Percentiles rank a stretch among this genome's conserved stretches.
phyloP scores from a whole-genome alignment of 2,329 filamentous ascomycete species.

The Cytospora piceicola region DNA sequence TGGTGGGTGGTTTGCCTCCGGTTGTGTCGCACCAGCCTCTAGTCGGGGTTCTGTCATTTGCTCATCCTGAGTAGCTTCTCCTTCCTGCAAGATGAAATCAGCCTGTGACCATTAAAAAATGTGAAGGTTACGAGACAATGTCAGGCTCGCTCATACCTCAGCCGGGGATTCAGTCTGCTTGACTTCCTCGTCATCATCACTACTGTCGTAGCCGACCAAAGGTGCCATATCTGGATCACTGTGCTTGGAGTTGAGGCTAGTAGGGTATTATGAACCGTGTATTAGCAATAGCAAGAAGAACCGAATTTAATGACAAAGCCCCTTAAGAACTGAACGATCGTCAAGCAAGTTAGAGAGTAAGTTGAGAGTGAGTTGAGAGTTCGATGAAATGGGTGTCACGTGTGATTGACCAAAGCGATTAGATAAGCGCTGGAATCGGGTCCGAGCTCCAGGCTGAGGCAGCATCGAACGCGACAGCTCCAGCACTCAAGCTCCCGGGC shows the following conservation, averaged over 20 bases:
- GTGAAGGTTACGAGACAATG: background rate
- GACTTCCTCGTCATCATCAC: slow-evolving; percentile 51
- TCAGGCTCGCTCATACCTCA: slow-evolving; percentile 16
- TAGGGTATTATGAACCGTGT: background rate
- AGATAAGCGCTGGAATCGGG: too few relatives aligned
- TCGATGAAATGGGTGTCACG: too few relatives aligned
- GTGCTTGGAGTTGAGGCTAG: background rate
- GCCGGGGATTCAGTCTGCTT: slow-evolving; percentile 2
- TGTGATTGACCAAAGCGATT: too few relatives aligned
- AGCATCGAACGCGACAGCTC: slow-evolving; percentile 22
- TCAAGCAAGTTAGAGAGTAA: too few relatives aligned
- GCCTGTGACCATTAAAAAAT: background rate
- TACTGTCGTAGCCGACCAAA: slow-evolving; percentile 56
- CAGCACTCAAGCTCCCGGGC: slow-evolving; percentile 1
- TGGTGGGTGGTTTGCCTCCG: background rate
- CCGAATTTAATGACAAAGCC: background rate
- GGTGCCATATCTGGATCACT: slow-evolving; percentile 45
- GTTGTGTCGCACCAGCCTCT: background rate
- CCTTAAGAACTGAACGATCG: background rate
- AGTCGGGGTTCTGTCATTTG: background rate
- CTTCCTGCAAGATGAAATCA: background rate
- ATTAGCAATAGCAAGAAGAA: background rate
- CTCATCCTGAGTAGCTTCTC: background rate
- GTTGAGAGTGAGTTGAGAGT: too few relatives aligned
- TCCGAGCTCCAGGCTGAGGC: slow-evolving; percentile 10